Base-by-base conservation (phyloP, 1,139 yeast species). In the Debaryomycetaceae sp. region DNA sequence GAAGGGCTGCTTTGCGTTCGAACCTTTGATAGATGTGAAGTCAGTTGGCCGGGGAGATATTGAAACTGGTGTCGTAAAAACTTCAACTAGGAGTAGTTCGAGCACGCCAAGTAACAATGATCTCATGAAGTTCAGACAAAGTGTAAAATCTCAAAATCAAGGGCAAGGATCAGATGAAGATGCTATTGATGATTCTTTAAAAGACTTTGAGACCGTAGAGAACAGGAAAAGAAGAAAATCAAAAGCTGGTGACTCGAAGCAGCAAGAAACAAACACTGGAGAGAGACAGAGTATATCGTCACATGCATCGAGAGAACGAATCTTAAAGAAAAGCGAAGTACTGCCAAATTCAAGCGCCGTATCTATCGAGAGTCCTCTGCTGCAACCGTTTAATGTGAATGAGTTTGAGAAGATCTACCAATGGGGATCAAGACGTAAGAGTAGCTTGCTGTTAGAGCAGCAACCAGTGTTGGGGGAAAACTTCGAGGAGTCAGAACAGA, bases 21-120 rank as follows among this genome's bases (percentile, higher is more conserved):
- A 67, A 35, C 84, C 87, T 1, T 55, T 78, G 39, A 57, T 80
- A 42, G 84, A 80, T 56, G 52, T 65, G 3, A 66, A 62, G 42
- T 48, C 56, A 14, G 68, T 65, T 11, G 40, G 42, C 1, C 61
- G 53, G 37, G 38, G 47, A 31, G 36, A 46, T 6, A 52, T 49
- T 24, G 56, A 50, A 1, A 48, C 46, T 22, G 43, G 41, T 5
- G 52, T 56, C 47, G 52, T 50, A 41, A 49, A 54, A 46, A 48
- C 53, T 34, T 38, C 45, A 11, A 57, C 53, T 37, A 56, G 54
- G 37, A 58, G 72, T 24, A 59, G 76, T 52, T 63, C 65, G 54
- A 62, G 68, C 54, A 53, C 66, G 38, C 46, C 60, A 9, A 24
- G 43, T 5, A 52, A 45, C 5, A 51, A 50, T 6, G 71, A 65